Evolutionary conservation across 176 grass and related monocot genomes (phyloP).

Genomic region (Pontederia paniculata): DNA sequence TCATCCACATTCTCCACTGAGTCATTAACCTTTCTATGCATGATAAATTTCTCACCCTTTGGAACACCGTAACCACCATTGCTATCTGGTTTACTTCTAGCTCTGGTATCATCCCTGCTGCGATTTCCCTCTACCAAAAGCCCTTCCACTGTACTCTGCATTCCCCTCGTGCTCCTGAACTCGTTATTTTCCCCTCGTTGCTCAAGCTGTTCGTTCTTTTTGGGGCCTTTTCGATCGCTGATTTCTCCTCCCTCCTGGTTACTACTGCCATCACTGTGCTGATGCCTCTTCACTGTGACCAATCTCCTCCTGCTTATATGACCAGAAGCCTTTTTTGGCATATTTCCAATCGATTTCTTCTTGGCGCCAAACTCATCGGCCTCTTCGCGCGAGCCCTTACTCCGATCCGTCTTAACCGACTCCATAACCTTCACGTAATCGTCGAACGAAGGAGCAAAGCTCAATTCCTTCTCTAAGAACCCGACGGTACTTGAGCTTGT

Average conservation of each 20-base stretch:
- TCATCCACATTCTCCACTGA: conserved; percentile 2
- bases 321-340: not conserved
- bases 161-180: conserved; percentile 9
- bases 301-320: conserved; percentile 16
- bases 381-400: conserved; percentile 28
- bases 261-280: conserved; percentile 21
- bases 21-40: conserved; percentile 2
- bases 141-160: conserved; percentile 15
- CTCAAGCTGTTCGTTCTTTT: not conserved
- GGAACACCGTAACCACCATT: conserved; percentile 17
- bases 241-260: conserved; percentile 12
- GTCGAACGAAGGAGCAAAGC: conserved; percentile 57
- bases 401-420: conserved; percentile 65
- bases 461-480: conserved; percentile 79
- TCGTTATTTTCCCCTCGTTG: conserved; percentile 9
- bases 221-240: not conserved
- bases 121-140: conserved; percentile 21
- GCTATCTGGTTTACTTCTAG: conserved; percentile 13
- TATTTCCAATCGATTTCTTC: conserved; percentile 20
- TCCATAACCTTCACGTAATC: conserved; percentile 99
- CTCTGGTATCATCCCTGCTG: not conserved
- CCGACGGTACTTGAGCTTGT: conserved; percentile 17
- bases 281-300: conserved; percentile 22
- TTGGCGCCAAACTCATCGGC: conserved; percentile 22
- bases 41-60: not conserved